Base-by-base conservation (phyloP, 257 asterid species). In the Solanum pimpinellifolium region DNA sequence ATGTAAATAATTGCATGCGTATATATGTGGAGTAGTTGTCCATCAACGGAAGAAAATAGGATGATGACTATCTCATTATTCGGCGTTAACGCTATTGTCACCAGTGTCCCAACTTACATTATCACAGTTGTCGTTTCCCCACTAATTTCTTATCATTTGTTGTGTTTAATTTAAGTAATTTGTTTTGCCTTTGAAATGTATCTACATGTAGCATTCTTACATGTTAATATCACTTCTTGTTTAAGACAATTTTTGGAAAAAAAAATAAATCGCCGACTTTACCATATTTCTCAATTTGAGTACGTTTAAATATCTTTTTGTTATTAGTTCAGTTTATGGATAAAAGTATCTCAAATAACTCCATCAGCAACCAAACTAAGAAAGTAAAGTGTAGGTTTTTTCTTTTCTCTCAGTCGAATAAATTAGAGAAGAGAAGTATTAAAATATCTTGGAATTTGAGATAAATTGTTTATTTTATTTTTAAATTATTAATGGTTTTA, bases 401-500 rank as follows among this genome's bases (percentile, higher is more conserved):
- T 8, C 10, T 42, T 7, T 7, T 8, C 9, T 39, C 1, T 39
- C 2, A 1, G 9, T 39, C 42, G 42, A 39, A 39, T 39, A 39
- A 39, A 39, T 39, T 7, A 39, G 9, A 7, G 42, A 0, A 39
- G 42, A 37, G 9, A 6, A 39, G 8, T 39, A 39, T 39, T 39
- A 7, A 39, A 39, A 39, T 37, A 37, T 37, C 9, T 7, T 37
- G 41, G 2, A 39, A 6, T 39, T 39, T 39, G 42, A 7, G 0
- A 1, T 7, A 7, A 39, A 39, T 39, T 39, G 8, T 39, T 39
- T 39, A 39, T 39, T 7, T 39, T 7, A 1, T 39, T 39, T 39
- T 0, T 37, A 37, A 5, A 37, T 5, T 37, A 37, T 37, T 6
- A 1, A 37, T 1, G 1, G 2, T 37, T 0, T 37, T 6, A 0